Percentiles rank a stretch among this genome's conserved stretches.
These are phyloP conservation scores for Stropharia rugosoannulata DNA, from an alignment of 768 basidiomycete genomes.

Conservation along the genomic window DNA sequence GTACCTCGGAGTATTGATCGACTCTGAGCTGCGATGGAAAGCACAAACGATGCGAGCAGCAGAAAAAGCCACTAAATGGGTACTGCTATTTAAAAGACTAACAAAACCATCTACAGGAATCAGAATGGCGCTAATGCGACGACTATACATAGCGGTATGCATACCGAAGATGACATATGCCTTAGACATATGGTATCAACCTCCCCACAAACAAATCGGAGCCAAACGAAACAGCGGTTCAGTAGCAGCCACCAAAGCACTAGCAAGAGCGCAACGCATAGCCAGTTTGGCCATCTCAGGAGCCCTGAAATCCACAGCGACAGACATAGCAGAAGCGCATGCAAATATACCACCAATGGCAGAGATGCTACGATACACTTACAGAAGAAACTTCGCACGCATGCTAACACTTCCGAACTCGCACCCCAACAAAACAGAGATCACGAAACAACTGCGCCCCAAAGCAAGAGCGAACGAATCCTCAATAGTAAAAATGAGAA, in stretches of 20 bases:
- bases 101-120: slow-evolving; percentile 9
- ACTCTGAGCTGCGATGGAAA: slow-evolving; percentile 16
- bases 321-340: not conserved
- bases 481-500: no score
- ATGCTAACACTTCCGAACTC: no score
- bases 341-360: not conserved
- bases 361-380: no score
- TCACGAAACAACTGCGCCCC: no score
- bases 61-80: not conserved
- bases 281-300: not conserved
- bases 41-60: slow-evolving; percentile 9
- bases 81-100: slow-evolving; percentile 11
- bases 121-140: slow-evolving; percentile 4
- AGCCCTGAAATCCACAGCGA: not conserved
- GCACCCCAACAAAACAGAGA: no score
- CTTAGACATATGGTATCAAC: slow-evolving; percentile 4
- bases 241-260: no score
- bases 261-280: not conserved
- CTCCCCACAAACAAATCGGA: not conserved
- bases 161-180: not conserved
- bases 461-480: no score
- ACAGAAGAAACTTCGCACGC: no score
- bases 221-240: no score
- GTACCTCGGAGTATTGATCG: slow-evolving; percentile 15
- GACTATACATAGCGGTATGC: slow-evolving; percentile 6